Evolutionary conservation across 306 rosid species (phyloP).

Genomic region (Prunus kanzakura): DNA sequence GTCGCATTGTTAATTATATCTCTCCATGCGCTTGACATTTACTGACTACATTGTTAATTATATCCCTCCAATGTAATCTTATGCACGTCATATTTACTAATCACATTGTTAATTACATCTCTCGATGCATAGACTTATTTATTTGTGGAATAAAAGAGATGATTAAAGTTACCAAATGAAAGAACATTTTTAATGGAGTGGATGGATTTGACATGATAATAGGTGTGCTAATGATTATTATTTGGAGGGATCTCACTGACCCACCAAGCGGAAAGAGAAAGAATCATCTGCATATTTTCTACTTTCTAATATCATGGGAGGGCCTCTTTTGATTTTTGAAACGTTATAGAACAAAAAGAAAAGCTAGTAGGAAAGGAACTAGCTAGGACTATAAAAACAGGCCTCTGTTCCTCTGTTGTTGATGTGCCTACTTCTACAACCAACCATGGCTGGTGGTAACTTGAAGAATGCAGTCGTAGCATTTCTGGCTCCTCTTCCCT

Average conservation of each 20-base stretch:
- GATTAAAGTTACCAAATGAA: not conserved
- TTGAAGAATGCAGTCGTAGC: conserved; percentile 60
- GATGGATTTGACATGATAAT: not conserved
- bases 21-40: too few relatives aligned
- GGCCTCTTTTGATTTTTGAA: not conserved
- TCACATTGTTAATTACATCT: too few relatives aligned
- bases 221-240: not conserved
- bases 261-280: conserved; percentile 13
- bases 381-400: not conserved
- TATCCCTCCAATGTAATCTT: too few relatives aligned
- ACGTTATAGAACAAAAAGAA: not conserved
- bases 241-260: not conserved
- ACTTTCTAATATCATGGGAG: not conserved
- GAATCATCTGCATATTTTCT: not conserved
- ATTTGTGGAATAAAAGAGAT: not conserved
- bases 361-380: not conserved
- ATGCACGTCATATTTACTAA: too few relatives aligned
- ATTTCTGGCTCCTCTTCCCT: conserved; percentile 67
- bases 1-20: too few relatives aligned
- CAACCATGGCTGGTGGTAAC: conserved; percentile 26
- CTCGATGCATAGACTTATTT: too few relatives aligned
- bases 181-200: not conserved
- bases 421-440: not conserved
- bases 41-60: too few relatives aligned
- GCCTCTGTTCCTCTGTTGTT: not conserved